These are phyloP conservation scores for Leersia perrieri DNA, from an alignment of 176 grass and related monocot species.

Conservation along the genomic window DNA sequence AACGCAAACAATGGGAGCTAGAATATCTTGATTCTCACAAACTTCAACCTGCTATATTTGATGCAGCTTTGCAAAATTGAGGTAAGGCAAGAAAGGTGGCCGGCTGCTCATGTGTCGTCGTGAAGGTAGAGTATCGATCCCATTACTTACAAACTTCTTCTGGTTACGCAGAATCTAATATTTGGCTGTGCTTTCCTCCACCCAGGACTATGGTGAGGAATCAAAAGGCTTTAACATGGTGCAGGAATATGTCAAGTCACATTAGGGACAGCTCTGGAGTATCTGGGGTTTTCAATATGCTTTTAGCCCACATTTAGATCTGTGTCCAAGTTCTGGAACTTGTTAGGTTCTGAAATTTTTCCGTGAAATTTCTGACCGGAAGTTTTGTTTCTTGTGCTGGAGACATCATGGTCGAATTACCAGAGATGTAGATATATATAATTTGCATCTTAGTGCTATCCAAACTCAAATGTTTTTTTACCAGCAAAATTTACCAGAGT, in stretches of 20 bases:
- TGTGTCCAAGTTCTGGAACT: background rate
- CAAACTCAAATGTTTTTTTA: background rate
- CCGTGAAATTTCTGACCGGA: background rate
- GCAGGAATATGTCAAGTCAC: constrained; percentile 56
- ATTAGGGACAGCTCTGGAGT: constrained; percentile 27
- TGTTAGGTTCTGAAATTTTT: constrained; percentile 8
- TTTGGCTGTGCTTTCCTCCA: background rate
- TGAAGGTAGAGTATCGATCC: constrained; percentile 40
- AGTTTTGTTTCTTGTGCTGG: constrained; percentile 8
- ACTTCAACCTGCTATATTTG: background rate
- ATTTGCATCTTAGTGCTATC: background rate
- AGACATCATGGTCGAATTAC: background rate
- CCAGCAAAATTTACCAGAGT: background rate
- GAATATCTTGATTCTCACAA: background rate
- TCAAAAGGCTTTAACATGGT: constrained; percentile 56
- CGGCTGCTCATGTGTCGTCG: constrained; percentile 52
- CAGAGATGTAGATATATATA: background rate
- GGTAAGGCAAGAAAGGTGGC: constrained; percentile 63
- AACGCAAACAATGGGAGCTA: no score
- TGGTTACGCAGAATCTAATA: background rate
- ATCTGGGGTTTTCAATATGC: background rate
- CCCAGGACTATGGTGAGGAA: constrained; percentile 65
- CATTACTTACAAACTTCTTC: background rate
- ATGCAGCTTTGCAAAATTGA: constrained; percentile 71
- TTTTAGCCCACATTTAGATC: background rate